These are phyloP conservation scores for Colletotrichum sp. DNA, from an alignment of 2,329 filamentous ascomycete species.

Conservation along the genomic window DNA sequence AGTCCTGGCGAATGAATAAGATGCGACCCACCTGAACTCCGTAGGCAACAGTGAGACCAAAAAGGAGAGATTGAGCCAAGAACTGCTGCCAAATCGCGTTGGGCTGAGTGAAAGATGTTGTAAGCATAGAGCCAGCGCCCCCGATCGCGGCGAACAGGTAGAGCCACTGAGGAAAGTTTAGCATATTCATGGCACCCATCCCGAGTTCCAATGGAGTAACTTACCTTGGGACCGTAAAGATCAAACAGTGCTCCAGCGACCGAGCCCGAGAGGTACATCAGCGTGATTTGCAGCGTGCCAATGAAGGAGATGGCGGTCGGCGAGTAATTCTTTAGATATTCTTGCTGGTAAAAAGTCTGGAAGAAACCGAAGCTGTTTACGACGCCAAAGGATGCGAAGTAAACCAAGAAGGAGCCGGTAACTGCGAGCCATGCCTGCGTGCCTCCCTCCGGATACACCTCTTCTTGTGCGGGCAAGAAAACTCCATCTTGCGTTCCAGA, in stretches of 20 bases:
- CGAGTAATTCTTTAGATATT: constrained; percentile 33
- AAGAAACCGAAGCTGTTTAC: constrained; percentile 50
- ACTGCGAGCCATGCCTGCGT: constrained; percentile 7
- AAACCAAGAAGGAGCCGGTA: constrained; percentile 12
- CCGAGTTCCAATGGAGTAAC: neutral
- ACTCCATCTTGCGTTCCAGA: neutral
- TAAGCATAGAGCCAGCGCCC: constrained; percentile 5
- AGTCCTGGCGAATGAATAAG: neutral
- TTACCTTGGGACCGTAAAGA: constrained; percentile 22
- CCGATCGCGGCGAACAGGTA: constrained; percentile 12
- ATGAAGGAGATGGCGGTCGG: constrained; percentile 50
- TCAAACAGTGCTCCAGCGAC: constrained; percentile 47
- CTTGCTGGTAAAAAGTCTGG: constrained; percentile 47
- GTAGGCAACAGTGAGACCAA: constrained; percentile 15
- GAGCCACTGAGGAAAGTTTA: neutral
- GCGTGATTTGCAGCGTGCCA: constrained; percentile 44
- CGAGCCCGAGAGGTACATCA: constrained; percentile 43
- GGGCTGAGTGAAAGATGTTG: constrained; percentile 12
- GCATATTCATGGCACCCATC: neutral
- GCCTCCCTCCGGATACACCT: neutral
- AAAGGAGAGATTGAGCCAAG: constrained; percentile 37
- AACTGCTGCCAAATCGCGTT: constrained; percentile 39
- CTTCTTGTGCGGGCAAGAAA: neutral
- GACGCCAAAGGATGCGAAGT: constrained; percentile 27
- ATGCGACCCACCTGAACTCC: neutral